Evolutionary conservation across 805 yeast species (phyloP), one percentile per base, ranked within the genome.

Genomic region (Starmerella bacillaris): DNA sequence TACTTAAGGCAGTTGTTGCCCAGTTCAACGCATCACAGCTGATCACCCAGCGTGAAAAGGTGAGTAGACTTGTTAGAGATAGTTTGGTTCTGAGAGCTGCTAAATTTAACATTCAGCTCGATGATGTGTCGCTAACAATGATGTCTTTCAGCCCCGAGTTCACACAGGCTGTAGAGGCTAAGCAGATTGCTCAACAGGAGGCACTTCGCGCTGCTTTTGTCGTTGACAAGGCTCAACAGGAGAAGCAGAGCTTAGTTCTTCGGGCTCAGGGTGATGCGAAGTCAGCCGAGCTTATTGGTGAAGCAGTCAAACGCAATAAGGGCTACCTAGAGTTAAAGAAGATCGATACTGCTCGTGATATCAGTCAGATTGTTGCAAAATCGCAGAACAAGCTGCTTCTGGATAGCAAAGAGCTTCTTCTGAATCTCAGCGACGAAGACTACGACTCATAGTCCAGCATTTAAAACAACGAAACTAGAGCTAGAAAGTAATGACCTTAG

Each of bases 121-220:
- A 89, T 57, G 98, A 89, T 59, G 98, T 89, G 31, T 89, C 98
- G 5, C 70, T 89, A 51, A 89, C 98, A 2, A 82, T 64, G 50
- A 89, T 89, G 96, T 80, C 95, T 1, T 89, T 89, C 58, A 78
- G 93, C 3, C 98, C 98, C 20, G 98, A 89, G 59, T 89, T 89
- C 57, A 84, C 96, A 28, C 74, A 78, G 30, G 96, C 96, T 4
- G 98, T 89, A 37, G 98, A 89, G 63, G 93, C 94, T 39, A 89
- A 89, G 61, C 98, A 89, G 64, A 89, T 89, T 59, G 96, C 98
- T 20, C 98, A 89, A 59, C 98, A 89, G 65, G 98, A 89, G 56
- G 96, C 98, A 16, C 95, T 89, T 61, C 75, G 93, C 58, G 96
- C 98, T 6, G 95, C 96, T 1, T 89, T 84, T 48, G 66, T 89